These are phyloP conservation scores for Scutellaria minor DNA, from an alignment of 257 asterid genomes.

Conservation along the genomic window DNA sequence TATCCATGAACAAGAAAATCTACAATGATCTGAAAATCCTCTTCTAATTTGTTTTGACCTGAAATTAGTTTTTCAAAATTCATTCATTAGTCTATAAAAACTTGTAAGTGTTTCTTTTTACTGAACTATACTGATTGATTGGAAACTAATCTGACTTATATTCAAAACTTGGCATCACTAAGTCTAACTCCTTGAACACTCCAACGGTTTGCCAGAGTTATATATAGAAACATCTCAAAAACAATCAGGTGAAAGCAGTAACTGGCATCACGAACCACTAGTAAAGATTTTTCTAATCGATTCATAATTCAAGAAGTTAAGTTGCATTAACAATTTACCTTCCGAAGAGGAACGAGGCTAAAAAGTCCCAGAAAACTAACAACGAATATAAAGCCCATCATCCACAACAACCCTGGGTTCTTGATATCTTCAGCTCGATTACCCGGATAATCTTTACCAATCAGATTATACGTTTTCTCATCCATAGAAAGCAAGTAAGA, in stretches of 20 bases:
- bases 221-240: neutral
- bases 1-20: neutral
- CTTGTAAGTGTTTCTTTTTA: neutral
- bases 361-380: slow-evolving; percentile 95
- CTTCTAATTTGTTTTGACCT: neutral
- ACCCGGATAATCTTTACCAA: slow-evolving; percentile 94
- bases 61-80: slow-evolving; percentile 10
- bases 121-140: neutral
- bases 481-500: slow-evolving; percentile 94
- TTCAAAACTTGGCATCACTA: neutral
- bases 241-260: slow-evolving; percentile 8
- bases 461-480: slow-evolving; percentile 85
- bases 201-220: neutral
- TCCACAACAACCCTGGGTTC: slow-evolving; percentile 91
- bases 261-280: neutral
- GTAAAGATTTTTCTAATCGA: slow-evolving; percentile 2
- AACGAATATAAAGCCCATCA: slow-evolving; percentile 84
- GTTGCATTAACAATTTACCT: slow-evolving; percentile 49
- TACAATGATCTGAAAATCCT: slow-evolving; percentile 3
- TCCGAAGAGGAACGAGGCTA: slow-evolving; percentile 93
- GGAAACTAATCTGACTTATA: neutral
- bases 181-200: neutral
- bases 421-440: slow-evolving; percentile 91
- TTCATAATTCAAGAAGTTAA: neutral
- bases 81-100: neutral